Base-by-base conservation (phyloP, 1,284 basidiomycete species). In the Papiliotrema fonsecae region DNA sequence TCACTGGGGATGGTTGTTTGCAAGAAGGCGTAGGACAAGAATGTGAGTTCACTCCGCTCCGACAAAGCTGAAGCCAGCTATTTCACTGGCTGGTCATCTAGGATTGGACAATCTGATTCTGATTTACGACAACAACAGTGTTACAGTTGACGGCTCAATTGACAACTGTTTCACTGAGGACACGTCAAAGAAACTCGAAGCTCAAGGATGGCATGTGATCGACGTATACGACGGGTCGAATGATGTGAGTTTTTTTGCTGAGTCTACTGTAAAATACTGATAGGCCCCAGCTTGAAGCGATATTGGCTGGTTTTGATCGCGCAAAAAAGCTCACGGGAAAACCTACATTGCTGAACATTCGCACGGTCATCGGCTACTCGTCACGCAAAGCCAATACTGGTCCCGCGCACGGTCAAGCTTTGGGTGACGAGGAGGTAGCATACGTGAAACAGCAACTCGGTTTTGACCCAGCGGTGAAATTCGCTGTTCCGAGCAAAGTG, bases 1-100 rank as follows among this genome's bases (percentile, higher is more conserved):
- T 73, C 53, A 71, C 68, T 16, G 72, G 72, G 24, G 72, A 73
- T 47, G 72, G 72, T 2, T 74, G 71, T 57, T 49, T 74, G 10
- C 70, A 71, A 48, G 72, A 73, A 48, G 72, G 72, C 52, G 64
- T 72, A 21, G 69, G 71, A 10, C 64, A 67, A 44, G 69, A 72
- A 49, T 58, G 62, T 62, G 53, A 55, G 65, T 55, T 2, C 18
- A n/a, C 48, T 47, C 34, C 49, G 14, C 21, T 42, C 38, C 35
- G 3, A 4, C 31, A 28, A 10, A 30, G 16, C 26, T 18, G 11
- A 35, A 18, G 4, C 11, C 44, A 69, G 67, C 65, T 11, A 60
- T 70, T 35, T 70, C 66, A 2, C 52, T 71, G 38, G 70, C 70
- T 24, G 70, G 69, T 39, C 70, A 73, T 42, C 55, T 62, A 40